phyloP scores from a whole-genome alignment of 2,329 filamentous ascomycete species.

The Colletotrichum sp. region DNA sequence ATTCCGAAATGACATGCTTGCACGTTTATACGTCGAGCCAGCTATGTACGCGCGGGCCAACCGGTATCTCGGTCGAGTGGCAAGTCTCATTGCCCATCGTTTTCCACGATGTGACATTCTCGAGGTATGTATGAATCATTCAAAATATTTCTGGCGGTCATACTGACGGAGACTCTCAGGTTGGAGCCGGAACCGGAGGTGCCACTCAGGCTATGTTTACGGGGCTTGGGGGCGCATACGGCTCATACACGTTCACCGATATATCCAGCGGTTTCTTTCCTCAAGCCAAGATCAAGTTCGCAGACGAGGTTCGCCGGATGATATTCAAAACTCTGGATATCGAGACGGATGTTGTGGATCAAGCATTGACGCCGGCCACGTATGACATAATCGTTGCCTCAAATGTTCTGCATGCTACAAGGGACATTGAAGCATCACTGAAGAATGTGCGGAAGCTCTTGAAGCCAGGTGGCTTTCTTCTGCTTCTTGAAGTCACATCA shows the following conservation, averaged over 20 bases:
- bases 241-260: slow-evolving; percentile 28
- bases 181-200: slow-evolving; percentile 49
- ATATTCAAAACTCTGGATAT: slow-evolving; percentile 33
- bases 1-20: slow-evolving; percentile 31
- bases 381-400: slow-evolving; percentile 35
- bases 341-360: slow-evolving; percentile 26
- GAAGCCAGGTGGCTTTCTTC: slow-evolving; percentile 32
- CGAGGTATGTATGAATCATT: not conserved
- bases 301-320: slow-evolving; percentile 12
- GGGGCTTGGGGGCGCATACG: slow-evolving; percentile 2
- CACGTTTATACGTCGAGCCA: slow-evolving; percentile 29
- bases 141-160: slow-evolving; percentile 26
- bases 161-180: slow-evolving; percentile 30
- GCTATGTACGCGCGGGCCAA: slow-evolving; percentile 15
- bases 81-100: not conserved
- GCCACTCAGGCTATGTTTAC: slow-evolving; percentile 7
- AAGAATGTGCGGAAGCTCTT: slow-evolving; percentile 29
- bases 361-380: slow-evolving; percentile 27
- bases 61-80: not conserved
- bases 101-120: slow-evolving; percentile 11
- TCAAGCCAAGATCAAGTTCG: slow-evolving; percentile 28
- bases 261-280: slow-evolving; percentile 25
- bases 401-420: slow-evolving; percentile 33
- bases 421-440: slow-evolving; percentile 24
- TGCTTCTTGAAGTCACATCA: not conserved